These are phyloP conservation scores for Endothia cerciana DNA, from an alignment of 2,329 filamentous ascomycete genomes.

Conservation along the genomic window DNA sequence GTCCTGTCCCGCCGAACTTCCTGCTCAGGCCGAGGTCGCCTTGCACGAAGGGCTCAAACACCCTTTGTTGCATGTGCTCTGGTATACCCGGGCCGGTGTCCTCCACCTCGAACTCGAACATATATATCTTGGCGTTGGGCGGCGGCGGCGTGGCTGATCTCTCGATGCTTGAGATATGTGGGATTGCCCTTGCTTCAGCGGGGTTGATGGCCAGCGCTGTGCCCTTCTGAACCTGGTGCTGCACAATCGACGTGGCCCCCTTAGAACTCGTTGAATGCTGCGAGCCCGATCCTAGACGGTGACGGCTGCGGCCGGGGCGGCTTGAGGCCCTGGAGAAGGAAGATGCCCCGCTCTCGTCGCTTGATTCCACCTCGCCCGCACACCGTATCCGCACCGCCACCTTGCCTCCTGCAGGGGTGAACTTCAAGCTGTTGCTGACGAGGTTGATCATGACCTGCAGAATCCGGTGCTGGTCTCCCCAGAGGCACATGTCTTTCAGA, in stretches of 20 bases:
- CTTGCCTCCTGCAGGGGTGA: conserved; percentile 76
- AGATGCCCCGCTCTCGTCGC: conserved; percentile 54
- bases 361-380: conserved; percentile 59
- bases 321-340: conserved; percentile 55
- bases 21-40: conserved; percentile 88
- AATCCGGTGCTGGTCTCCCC: conserved; percentile 91
- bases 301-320: conserved; percentile 46
- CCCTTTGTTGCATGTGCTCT: conserved; percentile 73
- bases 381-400: conserved; percentile 80
- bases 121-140: conserved; percentile 63
- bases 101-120: conserved; percentile 86
- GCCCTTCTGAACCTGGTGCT: conserved; percentile 42
- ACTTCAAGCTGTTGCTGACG: conserved; percentile 90
- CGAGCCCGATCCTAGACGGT: conserved; percentile 53
- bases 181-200: conserved; percentile 57
- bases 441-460: conserved; percentile 93
- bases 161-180: conserved; percentile 55
- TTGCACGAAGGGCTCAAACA: conserved; percentile 95
- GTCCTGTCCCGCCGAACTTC: conserved; percentile 85
- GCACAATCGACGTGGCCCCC: conserved; percentile 36
- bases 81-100: conserved; percentile 89
- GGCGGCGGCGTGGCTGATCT: conserved; percentile 65
- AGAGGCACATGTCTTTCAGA: conserved; percentile 83
- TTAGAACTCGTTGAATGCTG: conserved; percentile 56
- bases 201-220: conserved; percentile 67